Conservation (phyloP, 768 basidiomycete genomes). For the Calocybe cyanea region DNA sequence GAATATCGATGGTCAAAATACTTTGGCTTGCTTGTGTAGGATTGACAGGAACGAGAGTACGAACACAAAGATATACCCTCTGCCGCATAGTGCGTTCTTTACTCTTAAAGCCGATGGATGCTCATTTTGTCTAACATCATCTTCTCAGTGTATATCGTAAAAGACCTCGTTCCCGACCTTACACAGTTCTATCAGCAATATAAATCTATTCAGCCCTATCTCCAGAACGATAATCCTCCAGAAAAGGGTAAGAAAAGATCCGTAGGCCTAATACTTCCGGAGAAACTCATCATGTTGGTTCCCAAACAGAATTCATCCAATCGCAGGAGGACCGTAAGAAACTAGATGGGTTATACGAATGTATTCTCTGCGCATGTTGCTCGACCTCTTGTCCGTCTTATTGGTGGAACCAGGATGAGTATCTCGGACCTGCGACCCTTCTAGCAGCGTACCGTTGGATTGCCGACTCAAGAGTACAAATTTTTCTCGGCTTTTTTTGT, state of each 20-base stretch:
- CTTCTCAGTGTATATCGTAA: slow-evolving; percentile 89
- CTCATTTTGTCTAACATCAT: no score
- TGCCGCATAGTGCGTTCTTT: slow-evolving; percentile 83
- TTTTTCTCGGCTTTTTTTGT: not conserved
- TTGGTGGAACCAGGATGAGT: slow-evolving; percentile 99
- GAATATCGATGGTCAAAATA: slow-evolving; percentile 99
- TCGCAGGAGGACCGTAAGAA: slow-evolving; percentile 90
- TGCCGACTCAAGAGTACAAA: slow-evolving; percentile 87
- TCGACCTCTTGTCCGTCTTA: slow-evolving; percentile 97
- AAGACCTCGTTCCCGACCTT: slow-evolving; percentile 93
- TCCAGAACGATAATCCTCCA: slow-evolving; percentile 91
- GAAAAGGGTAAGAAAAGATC: slow-evolving; percentile 40
- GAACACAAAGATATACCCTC: slow-evolving; percentile 90
- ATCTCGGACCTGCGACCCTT: slow-evolving; percentile 93
- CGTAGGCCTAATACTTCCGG: no score
- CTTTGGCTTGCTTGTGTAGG: slow-evolving; percentile 93
- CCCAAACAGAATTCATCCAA: slow-evolving; percentile 76
- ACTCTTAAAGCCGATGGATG: not conserved
- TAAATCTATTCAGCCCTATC: slow-evolving; percentile 97
- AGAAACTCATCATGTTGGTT: no score
- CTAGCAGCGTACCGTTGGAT: slow-evolving; percentile 99
- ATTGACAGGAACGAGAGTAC: slow-evolving; percentile 76
- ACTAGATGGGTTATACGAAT: slow-evolving; percentile 96
- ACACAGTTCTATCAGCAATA: slow-evolving; percentile 98
- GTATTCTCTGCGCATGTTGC: slow-evolving; percentile 96